A percentile compares a stretch with the other conserved stretches of the same genome.
Evolutionary conservation across 176 grass and related monocot species (phyloP).

Genomic region (Chloris gayana): DNA sequence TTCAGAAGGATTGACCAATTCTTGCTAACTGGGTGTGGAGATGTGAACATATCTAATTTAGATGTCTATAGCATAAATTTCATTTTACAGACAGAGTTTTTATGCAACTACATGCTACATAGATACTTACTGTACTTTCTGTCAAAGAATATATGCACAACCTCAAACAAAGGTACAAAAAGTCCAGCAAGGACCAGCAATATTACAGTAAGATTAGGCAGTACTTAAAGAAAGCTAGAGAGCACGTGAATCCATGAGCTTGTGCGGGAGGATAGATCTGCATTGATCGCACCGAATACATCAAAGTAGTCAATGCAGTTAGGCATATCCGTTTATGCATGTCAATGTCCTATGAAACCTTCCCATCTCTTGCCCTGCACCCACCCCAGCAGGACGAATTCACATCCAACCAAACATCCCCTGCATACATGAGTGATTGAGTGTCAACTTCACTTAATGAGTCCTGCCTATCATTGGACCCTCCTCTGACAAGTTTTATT

Average conservation of each 20-base stretch:
- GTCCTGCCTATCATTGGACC: conserved; percentile 18
- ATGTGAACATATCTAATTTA: background rate
- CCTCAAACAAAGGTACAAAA: conserved; percentile 2
- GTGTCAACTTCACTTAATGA: conserved; percentile 33
- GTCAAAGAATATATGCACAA: background rate
- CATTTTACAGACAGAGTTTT: background rate
- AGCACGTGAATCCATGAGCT: conserved; percentile 28
- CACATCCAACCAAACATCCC: conserved; percentile 33
- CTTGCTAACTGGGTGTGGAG: conserved; percentile 12
- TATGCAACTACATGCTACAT: background rate
- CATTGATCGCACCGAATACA: conserved; percentile 42
- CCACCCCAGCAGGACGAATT: conserved; percentile 11
- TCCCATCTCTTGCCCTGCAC: conserved; percentile 21
- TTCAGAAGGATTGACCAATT: background rate
- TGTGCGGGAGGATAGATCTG: conserved; percentile 27
- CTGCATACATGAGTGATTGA: conserved; percentile 2
- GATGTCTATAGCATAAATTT: background rate
- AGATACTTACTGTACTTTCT: conserved; percentile 3
- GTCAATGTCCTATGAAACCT: conserved; percentile 22
- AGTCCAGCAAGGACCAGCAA: conserved; percentile 16
- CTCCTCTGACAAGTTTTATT: conserved; percentile 16
- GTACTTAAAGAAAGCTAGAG: conserved; percentile 4
- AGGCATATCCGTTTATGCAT: conserved; percentile 29
- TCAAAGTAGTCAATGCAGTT: conserved; percentile 25
- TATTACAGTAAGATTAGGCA: conserved; percentile 3